A percentile compares a stretch with the other conserved stretches of the same genome.
phyloP scores from a whole-genome alignment of 1,284 basidiomycete genomes.

The Takashimella koratensis region DNA sequence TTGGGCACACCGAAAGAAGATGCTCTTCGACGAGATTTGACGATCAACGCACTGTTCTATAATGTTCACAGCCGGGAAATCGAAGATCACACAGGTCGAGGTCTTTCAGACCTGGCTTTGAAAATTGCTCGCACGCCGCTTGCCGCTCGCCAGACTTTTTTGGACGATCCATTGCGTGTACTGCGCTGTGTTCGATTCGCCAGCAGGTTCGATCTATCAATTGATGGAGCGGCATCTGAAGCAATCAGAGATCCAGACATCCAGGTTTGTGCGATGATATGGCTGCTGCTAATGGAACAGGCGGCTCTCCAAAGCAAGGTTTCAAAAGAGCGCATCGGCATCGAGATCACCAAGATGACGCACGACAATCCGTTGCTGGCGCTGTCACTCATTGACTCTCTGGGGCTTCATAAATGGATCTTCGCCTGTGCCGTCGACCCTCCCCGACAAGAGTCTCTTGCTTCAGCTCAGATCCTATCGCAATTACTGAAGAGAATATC shows the following conservation, averaged over 20 bases:
- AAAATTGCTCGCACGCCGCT: slow-evolving; percentile 87
- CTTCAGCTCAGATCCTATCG: slow-evolving; percentile 61
- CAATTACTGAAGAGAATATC: slow-evolving; percentile 49
- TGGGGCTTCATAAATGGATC: slow-evolving; percentile 67
- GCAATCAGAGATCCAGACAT: slow-evolving; percentile 67
- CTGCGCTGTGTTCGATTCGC: slow-evolving; percentile 89
- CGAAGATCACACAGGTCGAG: slow-evolving; percentile 86
- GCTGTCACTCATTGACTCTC: slow-evolving; percentile 64
- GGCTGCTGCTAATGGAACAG: slow-evolving; percentile 47
- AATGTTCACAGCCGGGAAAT: slow-evolving; percentile 85
- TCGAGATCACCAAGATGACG: slow-evolving; percentile 87
- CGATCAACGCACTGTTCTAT: slow-evolving; percentile 95
- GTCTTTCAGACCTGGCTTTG: slow-evolving; percentile 72
- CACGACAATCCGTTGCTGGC: slow-evolving; percentile 70
- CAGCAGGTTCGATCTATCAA: slow-evolving; percentile 76
- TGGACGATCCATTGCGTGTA: slow-evolving; percentile 90
- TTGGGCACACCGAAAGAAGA: slow-evolving; percentile 94
- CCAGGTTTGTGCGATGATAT: slow-evolving; percentile 54
- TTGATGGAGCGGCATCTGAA: slow-evolving; percentile 67
- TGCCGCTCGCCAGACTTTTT: slow-evolving; percentile 79
- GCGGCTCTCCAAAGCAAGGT: slow-evolving; percentile 72
- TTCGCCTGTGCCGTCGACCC: slow-evolving; percentile 59
- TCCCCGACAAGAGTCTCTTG: slow-evolving; percentile 52
- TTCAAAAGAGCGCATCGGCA: slow-evolving; percentile 82
- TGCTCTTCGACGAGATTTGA: slow-evolving; percentile 84